phyloP scores from a whole-genome alignment of 2,329 filamentous ascomycete species.

The Trichoderma atroviride region DNA sequence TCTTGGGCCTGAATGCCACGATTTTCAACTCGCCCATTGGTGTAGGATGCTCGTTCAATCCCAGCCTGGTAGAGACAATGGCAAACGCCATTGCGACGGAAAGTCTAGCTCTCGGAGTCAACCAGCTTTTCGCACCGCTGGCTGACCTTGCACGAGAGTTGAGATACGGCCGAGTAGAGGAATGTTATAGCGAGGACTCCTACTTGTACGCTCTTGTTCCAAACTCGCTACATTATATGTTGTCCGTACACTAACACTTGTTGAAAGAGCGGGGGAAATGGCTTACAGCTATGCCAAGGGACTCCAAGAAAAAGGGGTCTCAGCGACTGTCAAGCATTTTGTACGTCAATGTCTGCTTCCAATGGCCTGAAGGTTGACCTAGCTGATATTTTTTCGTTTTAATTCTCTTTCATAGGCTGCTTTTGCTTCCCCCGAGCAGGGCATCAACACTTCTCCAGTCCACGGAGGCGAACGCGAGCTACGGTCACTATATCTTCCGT shows the following conservation, averaged over 20 bases:
- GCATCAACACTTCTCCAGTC: conserved; percentile 7
- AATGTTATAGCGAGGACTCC: conserved; percentile 8
- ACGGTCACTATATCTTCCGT: neutral
- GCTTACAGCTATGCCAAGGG: conserved; percentile 17
- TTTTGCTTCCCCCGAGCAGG: conserved; percentile 14
- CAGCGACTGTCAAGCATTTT: conserved; percentile 12
- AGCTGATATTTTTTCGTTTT: neutral
- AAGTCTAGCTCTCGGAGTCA: conserved; percentile 10
- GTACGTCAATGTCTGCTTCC: neutral
- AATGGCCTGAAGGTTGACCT: neutral
- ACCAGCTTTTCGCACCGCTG: conserved; percentile 9
- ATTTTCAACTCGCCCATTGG: conserved; percentile 17
- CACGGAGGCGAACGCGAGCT: conserved; percentile 14
- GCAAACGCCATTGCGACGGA: conserved; percentile 10
- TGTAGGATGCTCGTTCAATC: conserved; percentile 10
- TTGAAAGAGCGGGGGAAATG: conserved; percentile 7
- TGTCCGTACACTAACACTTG: neutral
- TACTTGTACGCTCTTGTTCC: neutral
- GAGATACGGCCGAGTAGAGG: conserved; percentile 16
- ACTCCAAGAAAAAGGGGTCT: conserved; percentile 10
- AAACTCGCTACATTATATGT: too few species aligned
- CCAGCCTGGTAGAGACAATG: neutral
- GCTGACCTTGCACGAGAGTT: conserved; percentile 12
- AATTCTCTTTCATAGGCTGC: neutral
- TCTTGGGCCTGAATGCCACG: conserved; percentile 3